Evolutionary conservation across 148 eudicot species (phyloP).

Genomic region (Camellia sinensis): DNA sequence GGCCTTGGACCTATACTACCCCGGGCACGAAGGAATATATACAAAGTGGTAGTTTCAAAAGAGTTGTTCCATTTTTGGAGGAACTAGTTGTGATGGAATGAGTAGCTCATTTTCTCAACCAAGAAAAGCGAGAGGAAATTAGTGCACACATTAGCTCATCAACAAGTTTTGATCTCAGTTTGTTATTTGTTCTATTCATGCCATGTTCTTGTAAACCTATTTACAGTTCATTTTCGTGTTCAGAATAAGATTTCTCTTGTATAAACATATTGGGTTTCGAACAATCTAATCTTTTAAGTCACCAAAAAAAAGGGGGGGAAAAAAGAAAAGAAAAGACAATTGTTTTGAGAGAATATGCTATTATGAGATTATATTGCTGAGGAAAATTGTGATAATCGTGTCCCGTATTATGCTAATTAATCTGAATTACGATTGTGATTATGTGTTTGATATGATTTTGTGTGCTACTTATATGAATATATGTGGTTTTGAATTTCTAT

Average conservation of each 20-base stretch:
- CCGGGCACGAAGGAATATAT: constrained; percentile 46
- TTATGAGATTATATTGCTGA: neutral
- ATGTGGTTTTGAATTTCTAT: too few species aligned
- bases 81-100: constrained; percentile 59
- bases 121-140: constrained; percentile 58
- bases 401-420: too few species aligned
- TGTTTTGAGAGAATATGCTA: neutral
- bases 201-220: neutral
- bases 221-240: neutral
- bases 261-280: neutral
- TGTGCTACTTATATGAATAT: too few species aligned
- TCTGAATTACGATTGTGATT: too few species aligned
- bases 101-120: constrained; percentile 53
- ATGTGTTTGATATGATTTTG: too few species aligned
- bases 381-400: neutral
- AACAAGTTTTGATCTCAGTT: constrained; percentile 30
- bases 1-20: constrained; percentile 24
- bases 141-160: constrained; percentile 52
- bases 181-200: neutral
- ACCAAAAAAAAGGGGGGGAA: neutral
- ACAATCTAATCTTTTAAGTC: neutral
- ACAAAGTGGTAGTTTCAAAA: constrained; percentile 44
- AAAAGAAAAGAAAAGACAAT: neutral
- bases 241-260: neutral
- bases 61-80: constrained; percentile 50